Evolutionary conservation across 148 eudicot genomes (phyloP).

Genomic region (Gaultheria prostrata): DNA sequence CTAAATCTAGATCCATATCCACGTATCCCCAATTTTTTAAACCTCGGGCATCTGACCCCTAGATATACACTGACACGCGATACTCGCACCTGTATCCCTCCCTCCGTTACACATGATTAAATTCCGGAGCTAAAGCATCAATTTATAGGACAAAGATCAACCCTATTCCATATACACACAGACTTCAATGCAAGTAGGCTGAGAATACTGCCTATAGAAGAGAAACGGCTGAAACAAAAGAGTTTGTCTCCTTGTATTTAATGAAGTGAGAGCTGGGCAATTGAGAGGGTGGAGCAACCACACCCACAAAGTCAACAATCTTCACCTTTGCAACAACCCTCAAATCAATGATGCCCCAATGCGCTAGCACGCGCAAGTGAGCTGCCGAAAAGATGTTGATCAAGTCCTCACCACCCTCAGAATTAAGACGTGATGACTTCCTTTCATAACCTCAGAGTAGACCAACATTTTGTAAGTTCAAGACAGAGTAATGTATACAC

Average conservation of each 20-base stretch:
- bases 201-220: background rate
- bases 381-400: background rate
- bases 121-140: background rate
- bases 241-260: background rate
- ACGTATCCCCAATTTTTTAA: too few species aligned
- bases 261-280: background rate
- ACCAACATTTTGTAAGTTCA: too few species aligned
- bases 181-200: background rate
- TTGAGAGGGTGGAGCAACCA: background rate
- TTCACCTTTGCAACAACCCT: background rate
- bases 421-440: too few species aligned
- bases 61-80: too few species aligned
- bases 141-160: background rate
- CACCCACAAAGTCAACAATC: slow-evolving; percentile 1
- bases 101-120: background rate
- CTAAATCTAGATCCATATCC: too few species aligned
- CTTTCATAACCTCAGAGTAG: too few species aligned
- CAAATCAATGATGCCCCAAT: background rate
- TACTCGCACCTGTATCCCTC: background rate
- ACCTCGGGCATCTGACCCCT: too few species aligned
- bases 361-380: background rate
- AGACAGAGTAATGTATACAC: too few species aligned
- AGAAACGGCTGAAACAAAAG: background rate
- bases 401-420: background rate
- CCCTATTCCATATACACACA: background rate